phyloP scores from a whole-genome alignment of 2,329 filamentous ascomycete species.

The Calonectria pteridis region DNA sequence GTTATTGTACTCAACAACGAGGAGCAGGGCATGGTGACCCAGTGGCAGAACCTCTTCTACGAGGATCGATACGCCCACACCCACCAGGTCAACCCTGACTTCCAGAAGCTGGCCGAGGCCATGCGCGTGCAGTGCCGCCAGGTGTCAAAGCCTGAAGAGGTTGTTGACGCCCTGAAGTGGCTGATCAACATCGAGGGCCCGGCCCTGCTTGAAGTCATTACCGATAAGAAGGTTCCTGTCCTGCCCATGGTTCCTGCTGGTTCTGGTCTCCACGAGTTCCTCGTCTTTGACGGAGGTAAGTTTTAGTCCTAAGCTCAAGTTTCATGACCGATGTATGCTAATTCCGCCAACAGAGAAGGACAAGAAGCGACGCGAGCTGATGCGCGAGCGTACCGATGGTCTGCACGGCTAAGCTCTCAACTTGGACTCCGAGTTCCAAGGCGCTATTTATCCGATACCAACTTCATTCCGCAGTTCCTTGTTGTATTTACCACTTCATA shows the following conservation, averaged over 20 bases:
- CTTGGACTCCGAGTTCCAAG: background rate
- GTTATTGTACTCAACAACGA: constrained; percentile 95
- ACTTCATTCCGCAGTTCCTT: constrained; percentile 17
- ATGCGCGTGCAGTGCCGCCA: constrained; percentile 87
- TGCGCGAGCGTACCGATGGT: constrained; percentile 72
- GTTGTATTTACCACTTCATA: constrained; percentile 20
- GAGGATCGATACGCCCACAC: constrained; percentile 93
- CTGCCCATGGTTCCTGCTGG: constrained; percentile 96
- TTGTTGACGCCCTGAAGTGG: constrained; percentile 85
- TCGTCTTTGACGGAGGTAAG: constrained; percentile 59
- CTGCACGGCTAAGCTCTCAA: constrained; percentile 52
- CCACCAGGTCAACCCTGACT: constrained; percentile 95
- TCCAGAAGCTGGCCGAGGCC: constrained; percentile 90
- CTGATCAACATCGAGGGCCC: constrained; percentile 92
- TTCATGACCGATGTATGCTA: constrained; percentile 47
- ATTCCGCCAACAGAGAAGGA: constrained; percentile 70
- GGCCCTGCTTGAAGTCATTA: constrained; percentile 90
- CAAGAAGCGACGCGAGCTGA: constrained; percentile 73
- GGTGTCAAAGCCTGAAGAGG: constrained; percentile 80
- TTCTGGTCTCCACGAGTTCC: constrained; percentile 89
- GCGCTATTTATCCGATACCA: constrained; percentile 22
- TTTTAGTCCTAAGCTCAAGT: background rate
- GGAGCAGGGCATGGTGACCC: constrained; percentile 98
- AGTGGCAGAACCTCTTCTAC: constrained; percentile 99
- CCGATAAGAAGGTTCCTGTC: constrained; percentile 94